These are phyloP conservation scores for Lyophyllum decastes DNA, from an alignment of 768 basidiomycete species.

Conservation along the genomic window DNA sequence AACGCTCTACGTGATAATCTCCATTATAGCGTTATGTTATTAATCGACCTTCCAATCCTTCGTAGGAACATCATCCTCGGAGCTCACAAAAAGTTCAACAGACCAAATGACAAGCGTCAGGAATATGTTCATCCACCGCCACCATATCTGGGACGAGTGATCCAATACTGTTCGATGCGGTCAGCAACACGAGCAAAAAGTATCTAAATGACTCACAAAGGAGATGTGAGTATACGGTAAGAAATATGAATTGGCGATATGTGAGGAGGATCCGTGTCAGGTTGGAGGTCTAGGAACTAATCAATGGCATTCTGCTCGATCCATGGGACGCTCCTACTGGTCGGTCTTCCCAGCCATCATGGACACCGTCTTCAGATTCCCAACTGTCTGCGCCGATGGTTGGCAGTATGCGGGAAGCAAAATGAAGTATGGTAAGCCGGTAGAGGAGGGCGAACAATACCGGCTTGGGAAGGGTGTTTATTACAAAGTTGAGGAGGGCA, in stretches of 20 bases:
- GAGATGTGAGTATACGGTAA: slow-evolving; percentile 86
- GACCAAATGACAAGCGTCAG: slow-evolving; percentile 85
- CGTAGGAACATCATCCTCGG: slow-evolving; percentile 64
- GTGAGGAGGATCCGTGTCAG: slow-evolving; percentile 75
- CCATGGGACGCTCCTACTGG: slow-evolving; percentile 49
- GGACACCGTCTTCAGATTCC: slow-evolving; percentile 66
- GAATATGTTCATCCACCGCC: slow-evolving; percentile 91
- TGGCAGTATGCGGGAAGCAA: slow-evolving; percentile 81
- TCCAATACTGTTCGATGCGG: slow-evolving; percentile 63
- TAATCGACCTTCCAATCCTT: slow-evolving; percentile 84
- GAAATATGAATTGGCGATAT: slow-evolving; percentile 82
- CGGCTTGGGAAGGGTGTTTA: slow-evolving; percentile 84
- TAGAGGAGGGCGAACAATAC: slow-evolving; percentile 79
- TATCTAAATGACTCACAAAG: slow-evolving; percentile 56
- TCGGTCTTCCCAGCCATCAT: slow-evolving; percentile 70
- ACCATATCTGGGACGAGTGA: slow-evolving; percentile 91
- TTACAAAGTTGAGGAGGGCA: slow-evolving; percentile 77
- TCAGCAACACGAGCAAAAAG: not conserved
- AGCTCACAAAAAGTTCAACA: slow-evolving; percentile 76
- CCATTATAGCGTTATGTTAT: slow-evolving; percentile 8
- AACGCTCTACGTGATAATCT: not conserved
- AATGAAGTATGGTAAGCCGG: slow-evolving; percentile 76
- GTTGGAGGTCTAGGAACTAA: slow-evolving; percentile 61
- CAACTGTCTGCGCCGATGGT: slow-evolving; percentile 83
- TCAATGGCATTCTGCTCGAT: slow-evolving; percentile 6